These are phyloP conservation scores for Maudiozyma saulgeensis DNA, from an alignment of 805 yeast genomes.

Conservation along the genomic window DNA sequence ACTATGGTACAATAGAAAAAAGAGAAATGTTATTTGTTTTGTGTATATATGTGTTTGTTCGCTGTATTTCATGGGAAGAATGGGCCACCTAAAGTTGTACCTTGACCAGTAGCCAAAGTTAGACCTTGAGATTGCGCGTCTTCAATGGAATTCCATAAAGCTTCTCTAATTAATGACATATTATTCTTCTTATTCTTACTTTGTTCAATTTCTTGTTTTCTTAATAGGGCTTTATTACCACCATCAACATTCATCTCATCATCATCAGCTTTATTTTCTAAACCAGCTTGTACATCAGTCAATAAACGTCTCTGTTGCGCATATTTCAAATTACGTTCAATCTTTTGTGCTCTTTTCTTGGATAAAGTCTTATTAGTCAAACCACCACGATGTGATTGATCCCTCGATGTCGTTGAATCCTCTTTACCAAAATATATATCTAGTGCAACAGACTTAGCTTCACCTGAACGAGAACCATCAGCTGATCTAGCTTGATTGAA, in stretches of 20 bases:
- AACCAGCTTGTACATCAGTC: constrained; percentile 40
- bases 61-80: constrained; percentile 33
- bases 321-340: constrained; percentile 71
- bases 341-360: constrained; percentile 67
- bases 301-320: constrained; percentile 46
- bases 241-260: constrained; percentile 34
- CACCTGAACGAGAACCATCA: constrained; percentile 34
- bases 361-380: constrained; percentile 55
- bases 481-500: constrained; percentile 40
- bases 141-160: constrained; percentile 64
- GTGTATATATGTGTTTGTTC: neutral
- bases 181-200: constrained; percentile 30
- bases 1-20: neutral
- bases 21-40: too few species aligned
- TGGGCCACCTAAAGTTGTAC: constrained; percentile 81
- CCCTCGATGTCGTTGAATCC: constrained; percentile 5
- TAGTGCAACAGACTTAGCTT: constrained; percentile 33
- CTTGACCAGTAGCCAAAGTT: constrained; percentile 47
- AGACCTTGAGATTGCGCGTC: constrained; percentile 39
- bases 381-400: constrained; percentile 5
- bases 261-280: constrained; percentile 28
- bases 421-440: constrained; percentile 29
- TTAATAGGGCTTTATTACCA: constrained; percentile 14
- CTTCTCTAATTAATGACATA: constrained; percentile 40
- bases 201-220: constrained; percentile 3